Base-by-base conservation (phyloP, 768 basidiomycete species). In the Lentinula boryana region DNA sequence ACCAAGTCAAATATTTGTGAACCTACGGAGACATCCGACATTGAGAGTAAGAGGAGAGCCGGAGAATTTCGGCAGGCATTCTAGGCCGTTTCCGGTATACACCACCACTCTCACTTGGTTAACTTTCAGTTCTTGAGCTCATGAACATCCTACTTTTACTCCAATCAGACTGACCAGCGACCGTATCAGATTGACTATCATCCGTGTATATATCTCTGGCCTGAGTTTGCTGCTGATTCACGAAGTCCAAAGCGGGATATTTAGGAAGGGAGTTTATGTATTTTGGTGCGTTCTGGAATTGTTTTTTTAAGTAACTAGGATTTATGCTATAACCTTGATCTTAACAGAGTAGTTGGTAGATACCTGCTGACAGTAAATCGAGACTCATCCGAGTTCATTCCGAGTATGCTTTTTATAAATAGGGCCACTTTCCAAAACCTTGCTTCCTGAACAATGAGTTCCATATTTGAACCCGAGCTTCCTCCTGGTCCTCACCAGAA, bases 1-100 rank as follows among this genome's bases (percentile, higher is more conserved):
- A 81, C 83, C 44, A 97, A 76, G 76, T 96, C 95, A 73, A 96
- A 97, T 32, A 95, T 84, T 72, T 96, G 91, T 7, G 85, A 83
- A 52, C 84, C 85, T 49, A 88, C 80, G 21, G 80, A 77, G 54
- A 94, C 87, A 75, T 91, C 79, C 60, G 80, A 78, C 80, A 81
- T 81, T 12, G 53, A 21, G 3, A 43, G 41, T 10, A 10, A 13
- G 12, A 12, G 46, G 21, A 23, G 16, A 43, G 41, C 16, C 9
- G 12, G 13, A 15, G 13, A n/a, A 43, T 38, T 38, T 38, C 36
- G 36, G 36, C 36, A 2, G 36, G 9, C 36, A 13, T 38, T 38
- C 36, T 3, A 38, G 0, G 36, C 36, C 36, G 36, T 38, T 38
- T 13, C 36, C 36, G 36, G 36, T 13, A 38, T 13, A 13, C 36